These are phyloP conservation scores for Oenanthe sinensis DNA, from an alignment of 129 eudicot genomes.

Conservation along the genomic window DNA sequence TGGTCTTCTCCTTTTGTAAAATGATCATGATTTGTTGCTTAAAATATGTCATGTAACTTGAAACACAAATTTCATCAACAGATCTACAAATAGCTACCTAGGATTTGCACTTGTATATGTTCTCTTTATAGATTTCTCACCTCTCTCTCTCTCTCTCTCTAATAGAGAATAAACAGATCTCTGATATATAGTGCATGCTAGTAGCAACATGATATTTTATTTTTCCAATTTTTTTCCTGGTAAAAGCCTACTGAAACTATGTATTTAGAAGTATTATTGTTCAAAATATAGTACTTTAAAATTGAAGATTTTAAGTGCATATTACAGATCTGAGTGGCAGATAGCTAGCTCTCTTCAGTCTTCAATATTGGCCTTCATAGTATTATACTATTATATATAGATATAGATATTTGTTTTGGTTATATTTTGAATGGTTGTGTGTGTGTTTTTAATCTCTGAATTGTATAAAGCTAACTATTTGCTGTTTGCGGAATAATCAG, in stretches of 20 bases:
- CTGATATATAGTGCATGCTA: not conserved
- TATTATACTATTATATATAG: too few species aligned
- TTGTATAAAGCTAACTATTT: not conserved
- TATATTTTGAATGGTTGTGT: not conserved
- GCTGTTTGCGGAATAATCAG: constrained; percentile 20
- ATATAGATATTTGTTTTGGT: not conserved
- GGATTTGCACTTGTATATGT: constrained; percentile 5
- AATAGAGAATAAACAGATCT: not conserved
- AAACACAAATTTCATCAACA: constrained; percentile 40
- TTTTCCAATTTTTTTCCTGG: not conserved
- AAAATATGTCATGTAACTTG: constrained; percentile 40
- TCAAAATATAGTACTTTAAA: not conserved
- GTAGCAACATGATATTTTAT: not conserved
- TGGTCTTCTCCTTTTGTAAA: constrained; percentile 20
- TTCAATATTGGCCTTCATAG: not conserved
- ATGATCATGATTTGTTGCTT: constrained; percentile 26
- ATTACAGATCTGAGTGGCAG: not conserved
- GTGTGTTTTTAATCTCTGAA: not conserved
- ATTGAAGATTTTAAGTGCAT: not conserved
- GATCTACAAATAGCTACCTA: constrained; percentile 54
- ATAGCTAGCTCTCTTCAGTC: not conserved
- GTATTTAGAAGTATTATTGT: not conserved
- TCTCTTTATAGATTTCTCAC: constrained; percentile 22
- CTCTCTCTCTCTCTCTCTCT: not conserved
- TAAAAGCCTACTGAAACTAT: not conserved